Base-by-base conservation (phyloP, 2,329 filamentous ascomycete species). In the Colletotrichum sp. region DNA sequence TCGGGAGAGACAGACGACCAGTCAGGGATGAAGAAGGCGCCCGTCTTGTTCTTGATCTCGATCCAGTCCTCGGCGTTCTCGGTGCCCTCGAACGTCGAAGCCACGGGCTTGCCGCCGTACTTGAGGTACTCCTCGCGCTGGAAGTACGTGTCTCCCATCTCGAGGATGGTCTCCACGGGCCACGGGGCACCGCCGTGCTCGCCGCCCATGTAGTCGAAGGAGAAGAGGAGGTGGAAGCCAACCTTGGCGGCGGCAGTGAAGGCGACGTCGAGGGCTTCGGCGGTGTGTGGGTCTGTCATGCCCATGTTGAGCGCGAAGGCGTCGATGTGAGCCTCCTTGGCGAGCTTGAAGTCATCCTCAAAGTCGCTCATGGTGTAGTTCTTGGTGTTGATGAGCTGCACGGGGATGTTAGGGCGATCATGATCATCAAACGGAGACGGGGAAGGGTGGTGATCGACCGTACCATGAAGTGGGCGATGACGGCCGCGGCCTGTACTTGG, bases 281-380 rank as follows among this genome's bases (percentile, higher is more conserved):
- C 16, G n/a, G 71, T 76, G 24, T 71, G 38, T 3, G 55, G 62
- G 24, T 76, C 75, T 21, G 67, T 75, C 24, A 71, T 32, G 34
- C 71, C 75, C 62, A 76, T 75, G 48, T 76, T 76, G 21, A 76
- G 75, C 21, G 71, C 87, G 30, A 79, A 77, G 30, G 70, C 85
- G 81, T 56, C 82, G 70, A 48, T 81, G 48, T 85, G 85, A 24
- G 84, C 83, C 15, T 81, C 80, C 78, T 87, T 87, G 43, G 87
- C 88, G 5, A 83, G 83, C 68, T 82, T 80, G 85, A 89, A 88
- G 71, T 89, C 87, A 58, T 84, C 82, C 56, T 89, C 87, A 73
- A 87, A 89, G 36, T 88, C 87, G 9, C 80, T 76, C 36, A 87
- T 79, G 69, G 82, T 85, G 61, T 75, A 75, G 34, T 75, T 67